Evolutionary conservation across 2,329 filamentous ascomycete species (phyloP).

Genomic region (Phialemoniopsis sp.): DNA sequence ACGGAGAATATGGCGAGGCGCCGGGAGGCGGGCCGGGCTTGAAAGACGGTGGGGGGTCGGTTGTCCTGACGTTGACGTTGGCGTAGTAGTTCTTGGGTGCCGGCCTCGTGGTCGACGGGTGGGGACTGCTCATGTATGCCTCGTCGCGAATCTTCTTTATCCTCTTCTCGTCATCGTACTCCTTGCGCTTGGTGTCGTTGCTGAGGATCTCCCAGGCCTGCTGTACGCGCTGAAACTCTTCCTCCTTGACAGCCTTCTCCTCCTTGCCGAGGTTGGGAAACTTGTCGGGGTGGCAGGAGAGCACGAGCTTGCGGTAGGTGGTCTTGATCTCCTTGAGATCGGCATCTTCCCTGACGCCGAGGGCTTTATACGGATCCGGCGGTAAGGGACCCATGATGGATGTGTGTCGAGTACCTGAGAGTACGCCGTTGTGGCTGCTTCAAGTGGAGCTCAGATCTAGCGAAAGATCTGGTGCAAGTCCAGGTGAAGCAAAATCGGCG

Average conservation of each 20-base stretch:
- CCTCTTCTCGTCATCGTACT: conserved; percentile 74
- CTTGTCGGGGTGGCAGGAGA: conserved; percentile 91
- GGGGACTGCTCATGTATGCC: conserved; percentile 34
- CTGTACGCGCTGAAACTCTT: conserved; percentile 89
- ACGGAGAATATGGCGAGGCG: conserved; percentile 15
- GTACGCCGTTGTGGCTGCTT: conserved; percentile 2
- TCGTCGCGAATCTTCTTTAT: conserved; percentile 62
- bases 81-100: conserved; percentile 28
- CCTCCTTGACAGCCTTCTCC: conserved; percentile 68
- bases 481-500: too few relatives aligned
- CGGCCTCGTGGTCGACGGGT: conserved; percentile 38
- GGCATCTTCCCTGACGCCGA: conserved; percentile 72
- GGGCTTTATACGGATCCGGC: conserved; percentile 73
- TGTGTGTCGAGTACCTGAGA: conserved; percentile 2
- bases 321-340: conserved; percentile 68
- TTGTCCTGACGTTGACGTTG: conserved; percentile 48
- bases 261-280: conserved; percentile 52
- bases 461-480: too few relatives aligned
- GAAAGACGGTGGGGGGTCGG: conserved; percentile 42
- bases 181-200: conserved; percentile 66
- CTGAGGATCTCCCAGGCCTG: conserved; percentile 88
- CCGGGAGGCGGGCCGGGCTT: conserved; percentile 25
- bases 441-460: too few relatives aligned
- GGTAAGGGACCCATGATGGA: conserved; percentile 45
- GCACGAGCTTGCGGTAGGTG: conserved; percentile 78